Conservation (phyloP, 805 yeast genomes). For the Debaryomyces castellii region DNA sequence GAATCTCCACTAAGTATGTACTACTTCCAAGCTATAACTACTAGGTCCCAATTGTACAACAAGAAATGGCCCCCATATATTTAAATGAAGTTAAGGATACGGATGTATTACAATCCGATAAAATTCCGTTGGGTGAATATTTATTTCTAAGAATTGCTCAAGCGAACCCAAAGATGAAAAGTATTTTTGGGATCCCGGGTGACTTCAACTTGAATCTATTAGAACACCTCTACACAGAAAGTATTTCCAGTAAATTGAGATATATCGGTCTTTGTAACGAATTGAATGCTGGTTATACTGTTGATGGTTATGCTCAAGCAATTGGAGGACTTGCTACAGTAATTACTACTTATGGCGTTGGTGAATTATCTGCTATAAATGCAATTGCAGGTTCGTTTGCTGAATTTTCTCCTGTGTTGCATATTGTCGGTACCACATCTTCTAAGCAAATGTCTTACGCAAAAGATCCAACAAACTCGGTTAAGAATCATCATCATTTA, state of each 20-base stretch:
- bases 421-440: slow-evolving; percentile 71
- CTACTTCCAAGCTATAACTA: not conserved
- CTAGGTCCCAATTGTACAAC: not conserved
- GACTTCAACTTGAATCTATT: slow-evolving; percentile 68
- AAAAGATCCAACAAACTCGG: slow-evolving; percentile 6
- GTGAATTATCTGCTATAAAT: slow-evolving; percentile 81
- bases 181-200: slow-evolving; percentile 79
- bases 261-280: slow-evolving; percentile 91
- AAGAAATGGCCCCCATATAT: not conserved
- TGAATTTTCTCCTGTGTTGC: slow-evolving; percentile 76
- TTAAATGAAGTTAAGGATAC: not conserved
- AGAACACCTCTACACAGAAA: slow-evolving; percentile 59
- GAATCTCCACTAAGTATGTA: too few relatives aligned
- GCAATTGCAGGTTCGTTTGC: slow-evolving; percentile 83
- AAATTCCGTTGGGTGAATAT: slow-evolving; percentile 64
- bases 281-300: slow-evolving; percentile 84
- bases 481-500: slow-evolving; percentile 53
- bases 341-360: slow-evolving; percentile 82
- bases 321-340: slow-evolving; percentile 60
- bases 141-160: slow-evolving; percentile 56
- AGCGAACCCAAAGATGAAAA: slow-evolving; percentile 47
- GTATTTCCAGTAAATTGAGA: slow-evolving; percentile 40
- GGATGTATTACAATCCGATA: slow-evolving; percentile 5
- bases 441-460: slow-evolving; percentile 23
- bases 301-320: slow-evolving; percentile 80